Conservation (phyloP, 2,329 filamentous ascomycete genomes). For the Diaporthe sp. region DNA sequence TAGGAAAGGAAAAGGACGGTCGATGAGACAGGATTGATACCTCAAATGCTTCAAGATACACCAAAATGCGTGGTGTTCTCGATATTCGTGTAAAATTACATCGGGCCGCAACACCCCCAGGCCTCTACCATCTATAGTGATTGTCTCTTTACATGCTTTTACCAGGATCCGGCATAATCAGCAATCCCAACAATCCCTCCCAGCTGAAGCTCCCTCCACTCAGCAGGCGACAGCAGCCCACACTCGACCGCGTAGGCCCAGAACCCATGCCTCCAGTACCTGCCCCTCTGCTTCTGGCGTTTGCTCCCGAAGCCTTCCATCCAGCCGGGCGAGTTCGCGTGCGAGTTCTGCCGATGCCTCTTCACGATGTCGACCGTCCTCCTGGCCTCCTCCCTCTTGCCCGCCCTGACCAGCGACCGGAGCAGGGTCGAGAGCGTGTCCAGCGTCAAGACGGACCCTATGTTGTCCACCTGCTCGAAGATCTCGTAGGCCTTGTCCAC, state of each 20-base stretch:
- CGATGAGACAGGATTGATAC: neutral
- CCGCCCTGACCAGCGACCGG: conserved; percentile 45
- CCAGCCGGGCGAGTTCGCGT: conserved; percentile 42
- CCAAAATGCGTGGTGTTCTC: neutral
- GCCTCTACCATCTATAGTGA: neutral
- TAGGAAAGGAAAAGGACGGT: conserved; percentile 12
- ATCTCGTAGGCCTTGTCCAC: conserved; percentile 63
- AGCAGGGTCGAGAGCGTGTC: conserved; percentile 61
- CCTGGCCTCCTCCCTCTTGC: conserved; percentile 45
- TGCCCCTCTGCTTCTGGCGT: conserved; percentile 27
- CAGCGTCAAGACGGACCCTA: conserved; percentile 58
- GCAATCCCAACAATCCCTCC: neutral
- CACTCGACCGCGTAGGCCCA: conserved; percentile 62
- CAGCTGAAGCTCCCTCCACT: conserved; percentile 27
- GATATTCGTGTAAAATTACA: neutral
- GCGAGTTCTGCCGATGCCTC: conserved; percentile 43
- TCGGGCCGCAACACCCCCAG: neutral
- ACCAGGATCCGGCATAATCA: neutral
- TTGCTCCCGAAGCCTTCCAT: conserved; percentile 38
- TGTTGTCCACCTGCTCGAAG: conserved; percentile 60
- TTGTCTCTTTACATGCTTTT: neutral
- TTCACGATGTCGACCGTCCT: conserved; percentile 47
- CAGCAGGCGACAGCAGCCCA: conserved; percentile 51
- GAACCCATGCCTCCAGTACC: conserved; percentile 65
- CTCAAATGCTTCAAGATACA: neutral